Percentiles rank a stretch among this genome's conserved stretches.
Evolutionary conservation across 2,329 filamentous ascomycete species (phyloP).

Genomic region (Rhytidhysteron rufulum): DNA sequence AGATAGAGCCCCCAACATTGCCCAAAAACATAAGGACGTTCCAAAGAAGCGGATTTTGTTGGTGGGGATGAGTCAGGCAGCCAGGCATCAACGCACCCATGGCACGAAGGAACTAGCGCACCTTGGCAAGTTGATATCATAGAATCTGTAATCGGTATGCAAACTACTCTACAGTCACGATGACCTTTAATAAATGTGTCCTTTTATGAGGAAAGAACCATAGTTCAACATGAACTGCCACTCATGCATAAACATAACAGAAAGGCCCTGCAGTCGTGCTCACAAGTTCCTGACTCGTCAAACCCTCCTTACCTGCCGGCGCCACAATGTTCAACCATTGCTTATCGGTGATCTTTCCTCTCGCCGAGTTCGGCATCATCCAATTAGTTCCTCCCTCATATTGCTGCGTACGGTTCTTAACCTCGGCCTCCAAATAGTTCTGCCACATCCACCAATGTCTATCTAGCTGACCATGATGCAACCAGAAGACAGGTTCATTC

Average conservation of each 20-base stretch:
- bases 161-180: too few species aligned
- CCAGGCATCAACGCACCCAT: too few species aligned
- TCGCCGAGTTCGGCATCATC: constrained; percentile 38
- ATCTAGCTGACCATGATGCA: constrained; percentile 48
- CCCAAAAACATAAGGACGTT: too few species aligned
- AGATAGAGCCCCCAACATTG: too few species aligned
- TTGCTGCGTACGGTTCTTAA: constrained; percentile 17
- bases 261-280: constrained; percentile 28
- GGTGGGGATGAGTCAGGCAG: too few species aligned
- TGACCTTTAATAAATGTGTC: too few species aligned
- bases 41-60: too few species aligned
- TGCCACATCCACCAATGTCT: constrained; percentile 51
- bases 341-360: constrained; percentile 31
- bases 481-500: constrained; percentile 45
- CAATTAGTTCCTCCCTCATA: constrained; percentile 45
- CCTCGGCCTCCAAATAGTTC: constrained; percentile 32
- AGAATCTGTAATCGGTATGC: too few species aligned
- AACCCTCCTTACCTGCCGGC: constrained; percentile 17
- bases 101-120: too few species aligned
- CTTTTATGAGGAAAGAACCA: too few species aligned
- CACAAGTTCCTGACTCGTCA: constrained; percentile 23
- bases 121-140: too few species aligned
- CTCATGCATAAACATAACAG: constrained; percentile 26
- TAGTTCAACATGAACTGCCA: too few species aligned
- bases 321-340: constrained; percentile 24